These are phyloP conservation scores for Aspergillus pseudoterreus DNA, from an alignment of 2,329 filamentous ascomycete species.

Conservation along the genomic window DNA sequence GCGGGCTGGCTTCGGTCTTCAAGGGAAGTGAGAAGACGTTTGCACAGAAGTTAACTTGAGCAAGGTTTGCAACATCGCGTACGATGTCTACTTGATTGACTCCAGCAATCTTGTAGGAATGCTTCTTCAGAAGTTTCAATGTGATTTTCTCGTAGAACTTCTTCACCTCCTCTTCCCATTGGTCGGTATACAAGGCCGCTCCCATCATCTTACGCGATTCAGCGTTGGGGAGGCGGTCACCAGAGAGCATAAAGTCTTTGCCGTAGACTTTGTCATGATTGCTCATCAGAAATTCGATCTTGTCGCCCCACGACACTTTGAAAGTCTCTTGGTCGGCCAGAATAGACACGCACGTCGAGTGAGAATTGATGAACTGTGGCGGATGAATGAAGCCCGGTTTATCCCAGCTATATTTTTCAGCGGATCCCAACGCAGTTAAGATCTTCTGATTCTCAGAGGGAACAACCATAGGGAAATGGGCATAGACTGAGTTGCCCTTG, in stretches of 20 bases:
- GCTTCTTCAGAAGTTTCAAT: conserved; percentile 39
- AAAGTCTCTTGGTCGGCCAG: conserved; percentile 43
- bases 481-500: conserved; percentile 47
- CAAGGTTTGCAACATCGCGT: conserved; percentile 50
- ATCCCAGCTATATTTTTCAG: conserved; percentile 41
- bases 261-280: conserved; percentile 34
- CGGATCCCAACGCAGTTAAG: conserved; percentile 37
- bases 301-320: conserved; percentile 46
- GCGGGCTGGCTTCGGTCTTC: conserved; percentile 50
- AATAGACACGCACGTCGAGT: conserved; percentile 43
- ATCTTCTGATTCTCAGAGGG: conserved; percentile 47
- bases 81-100: conserved; percentile 47
- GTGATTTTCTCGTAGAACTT: conserved; percentile 49
- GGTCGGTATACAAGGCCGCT: conserved; percentile 42
- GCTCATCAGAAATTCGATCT: conserved; percentile 44
- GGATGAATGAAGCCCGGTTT: conserved; percentile 27
- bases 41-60: conserved; percentile 53
- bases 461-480: conserved; percentile 48
- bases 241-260: conserved; percentile 48
- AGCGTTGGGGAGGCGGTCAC: conserved; percentile 40
- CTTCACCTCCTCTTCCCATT: conserved; percentile 45
- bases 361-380: conserved; percentile 43
- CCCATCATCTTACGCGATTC: conserved; percentile 43
- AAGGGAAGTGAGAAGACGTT: conserved; percentile 54
- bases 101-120: conserved; percentile 46